Evolutionary conservation across 2,329 filamentous ascomycete genomes (phyloP).

Genomic region (Fusarium transvaalense): DNA sequence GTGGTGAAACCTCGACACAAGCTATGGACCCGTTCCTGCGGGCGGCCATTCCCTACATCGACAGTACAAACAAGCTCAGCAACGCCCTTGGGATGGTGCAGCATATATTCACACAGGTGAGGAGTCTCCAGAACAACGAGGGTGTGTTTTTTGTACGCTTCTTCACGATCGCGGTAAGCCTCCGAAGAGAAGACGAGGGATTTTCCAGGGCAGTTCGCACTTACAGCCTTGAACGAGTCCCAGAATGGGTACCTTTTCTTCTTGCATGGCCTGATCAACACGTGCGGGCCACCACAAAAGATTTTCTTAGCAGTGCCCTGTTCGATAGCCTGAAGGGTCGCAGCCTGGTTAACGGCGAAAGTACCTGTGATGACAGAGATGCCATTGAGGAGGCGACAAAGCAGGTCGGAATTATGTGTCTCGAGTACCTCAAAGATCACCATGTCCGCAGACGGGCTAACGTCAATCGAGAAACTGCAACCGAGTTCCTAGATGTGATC

Average conservation of each 20-base stretch:
- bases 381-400: constrained; percentile 45
- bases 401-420: constrained; percentile 60
- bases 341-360: constrained; percentile 43
- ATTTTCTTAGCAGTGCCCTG: constrained; percentile 59
- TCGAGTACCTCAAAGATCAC: constrained; percentile 61
- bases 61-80: constrained; percentile 52
- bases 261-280: constrained; percentile 61
- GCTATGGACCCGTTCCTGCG: constrained; percentile 68
- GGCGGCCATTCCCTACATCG: constrained; percentile 67
- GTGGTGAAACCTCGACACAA: constrained; percentile 57
- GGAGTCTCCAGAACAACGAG: constrained; percentile 61
- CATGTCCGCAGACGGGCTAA: constrained; percentile 58
- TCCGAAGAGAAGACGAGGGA: constrained; percentile 48
- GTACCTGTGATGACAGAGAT: constrained; percentile 48
- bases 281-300: constrained; percentile 58
- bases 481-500: constrained; percentile 58
- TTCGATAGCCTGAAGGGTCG: constrained; percentile 48
- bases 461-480: constrained; percentile 59
- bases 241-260: constrained; percentile 65
- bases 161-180: constrained; percentile 49
- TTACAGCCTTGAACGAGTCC: constrained; percentile 48
- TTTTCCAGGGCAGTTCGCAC: constrained; percentile 38
- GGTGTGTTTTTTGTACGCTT: constrained; percentile 64
- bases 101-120: constrained; percentile 60
- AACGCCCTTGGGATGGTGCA: constrained; percentile 56